A percentile compares a stretch with the other conserved stretches of the same genome.
These are phyloP conservation scores for Narthecium ossifragum DNA, from an alignment of 106 monocot genomes.

Conservation along the genomic window DNA sequence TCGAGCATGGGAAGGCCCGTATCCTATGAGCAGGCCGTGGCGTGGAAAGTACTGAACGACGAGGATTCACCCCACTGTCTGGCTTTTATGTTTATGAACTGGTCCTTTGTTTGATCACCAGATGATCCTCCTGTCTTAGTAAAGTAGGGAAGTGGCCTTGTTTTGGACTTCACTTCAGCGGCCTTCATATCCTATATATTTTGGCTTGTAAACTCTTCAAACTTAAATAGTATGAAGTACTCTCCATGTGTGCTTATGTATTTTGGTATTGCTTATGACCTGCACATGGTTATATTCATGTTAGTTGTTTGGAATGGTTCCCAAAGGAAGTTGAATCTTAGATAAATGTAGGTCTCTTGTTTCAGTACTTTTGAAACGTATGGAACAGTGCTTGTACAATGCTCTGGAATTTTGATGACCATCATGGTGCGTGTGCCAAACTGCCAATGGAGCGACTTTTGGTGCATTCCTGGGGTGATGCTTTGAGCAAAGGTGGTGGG, in stretches of 20 bases:
- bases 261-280: not conserved
- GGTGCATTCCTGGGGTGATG: too few relatives aligned
- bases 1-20: slow-evolving; percentile 94
- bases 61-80: slow-evolving; percentile 71
- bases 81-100: slow-evolving; percentile 87
- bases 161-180: not conserved
- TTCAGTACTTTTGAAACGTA: too few relatives aligned
- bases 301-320: too few relatives aligned
- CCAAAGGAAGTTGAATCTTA: too few relatives aligned
- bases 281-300: too few relatives aligned
- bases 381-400: too few relatives aligned
- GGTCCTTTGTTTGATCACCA: slow-evolving; percentile 68
- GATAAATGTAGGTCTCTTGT: too few relatives aligned
- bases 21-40: slow-evolving; percentile 82
- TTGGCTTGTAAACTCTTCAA: not conserved
- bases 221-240: not conserved
- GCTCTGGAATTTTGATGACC: too few relatives aligned
- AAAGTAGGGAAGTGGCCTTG: not conserved
- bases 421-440: too few relatives aligned
- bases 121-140: not conserved
- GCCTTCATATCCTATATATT: not conserved
- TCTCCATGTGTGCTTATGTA: not conserved
- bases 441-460: too few relatives aligned
- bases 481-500: too few relatives aligned
- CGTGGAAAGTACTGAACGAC: slow-evolving; percentile 79